Evolutionary conservation across 2,329 filamentous ascomycete genomes (phyloP).

Genomic region (Alternaria burnsii): DNA sequence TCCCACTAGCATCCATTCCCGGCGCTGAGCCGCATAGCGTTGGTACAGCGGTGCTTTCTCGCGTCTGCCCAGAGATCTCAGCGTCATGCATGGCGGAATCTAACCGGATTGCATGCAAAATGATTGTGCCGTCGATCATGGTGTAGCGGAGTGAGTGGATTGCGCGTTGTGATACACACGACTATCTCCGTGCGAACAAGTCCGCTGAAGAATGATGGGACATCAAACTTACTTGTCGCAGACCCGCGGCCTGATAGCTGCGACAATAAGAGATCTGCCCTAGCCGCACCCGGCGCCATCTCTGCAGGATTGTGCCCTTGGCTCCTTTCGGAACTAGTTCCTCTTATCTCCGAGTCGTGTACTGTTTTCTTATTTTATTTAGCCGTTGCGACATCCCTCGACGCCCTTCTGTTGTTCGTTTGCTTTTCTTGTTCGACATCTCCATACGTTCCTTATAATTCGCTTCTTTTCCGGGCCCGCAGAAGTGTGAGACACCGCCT

Average conservation of each 20-base stretch:
- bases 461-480: slow-evolving; percentile 14
- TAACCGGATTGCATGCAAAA: neutral
- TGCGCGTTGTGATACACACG: slow-evolving; percentile 8
- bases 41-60: neutral
- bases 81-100: slow-evolving; percentile 10
- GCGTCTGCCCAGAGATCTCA: neutral
- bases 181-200: slow-evolving; percentile 21
- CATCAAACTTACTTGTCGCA: neutral
- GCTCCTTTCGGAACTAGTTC: slow-evolving; percentile 16
- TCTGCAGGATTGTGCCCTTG: slow-evolving; percentile 17
- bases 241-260: slow-evolving; percentile 1
- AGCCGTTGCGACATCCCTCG: slow-evolving; percentile 14
- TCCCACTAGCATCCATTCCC: neutral
- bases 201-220: slow-evolving; percentile 22
- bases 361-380: slow-evolving; percentile 21
- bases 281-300: slow-evolving; percentile 17
- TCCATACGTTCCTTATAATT: slow-evolving; percentile 26
- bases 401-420: slow-evolving; percentile 1
- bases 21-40: neutral
- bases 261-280: neutral
- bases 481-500: slow-evolving; percentile 15
- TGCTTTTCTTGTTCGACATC: slow-evolving; percentile 8
- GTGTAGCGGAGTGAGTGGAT: slow-evolving; percentile 9
- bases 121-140: neutral
- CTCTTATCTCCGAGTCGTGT: slow-evolving; percentile 23